Evolutionary conservation across 2,329 filamentous ascomycete genomes (phyloP), one percentile per base, ranked within the genome.

Genomic region (Penicillium brasilianum): DNA sequence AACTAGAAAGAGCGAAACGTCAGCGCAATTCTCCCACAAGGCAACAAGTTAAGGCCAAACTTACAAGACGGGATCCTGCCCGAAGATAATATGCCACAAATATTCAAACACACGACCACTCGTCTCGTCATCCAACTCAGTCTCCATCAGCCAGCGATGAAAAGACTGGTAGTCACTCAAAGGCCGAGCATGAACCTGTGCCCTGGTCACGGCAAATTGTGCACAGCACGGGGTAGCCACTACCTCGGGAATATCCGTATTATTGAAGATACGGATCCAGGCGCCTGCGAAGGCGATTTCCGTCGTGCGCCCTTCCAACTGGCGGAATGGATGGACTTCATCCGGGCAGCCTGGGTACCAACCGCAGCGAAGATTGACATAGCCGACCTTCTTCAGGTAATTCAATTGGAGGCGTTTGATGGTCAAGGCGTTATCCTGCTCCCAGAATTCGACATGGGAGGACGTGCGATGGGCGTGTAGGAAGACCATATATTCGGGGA

Each of bases 101-200:
- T 88, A 89, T 69, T 90, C 87, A 69, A 88, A 81, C 2, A 89
- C 80, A 30, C 87, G 77, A 2, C 86, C 87, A 55, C 82, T 86
- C 32, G 84, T 72, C 20, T 81, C 80, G 68, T 88, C 85, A 8
- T 80, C 77, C 48, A 87, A 70, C 5, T 80, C 74, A 6, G 86
- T 86, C 18, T 80, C 77, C 52, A 87, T 69, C 46, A 89, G 64
- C 87, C 87, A 90, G 32, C 84, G 72, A 25, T 86, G 80, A 70
- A 82, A 86, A 18, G 78, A 77, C 7, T 82, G 68, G 64, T 89
- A 90, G 57, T 84, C 83, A 20, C 76, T 77, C 59, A 75, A 72
- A 3, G 84, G 78, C 36, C 85, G 76, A 39, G 77, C 72, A 6
- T 72, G 77, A 25, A 89, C 80, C 44, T 81, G 81, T 8, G 84